Evolutionary conservation across 2,329 filamentous ascomycete species (phyloP), one percentile per base, ranked within the genome.

Genomic region (Verticillium dahliae): DNA sequence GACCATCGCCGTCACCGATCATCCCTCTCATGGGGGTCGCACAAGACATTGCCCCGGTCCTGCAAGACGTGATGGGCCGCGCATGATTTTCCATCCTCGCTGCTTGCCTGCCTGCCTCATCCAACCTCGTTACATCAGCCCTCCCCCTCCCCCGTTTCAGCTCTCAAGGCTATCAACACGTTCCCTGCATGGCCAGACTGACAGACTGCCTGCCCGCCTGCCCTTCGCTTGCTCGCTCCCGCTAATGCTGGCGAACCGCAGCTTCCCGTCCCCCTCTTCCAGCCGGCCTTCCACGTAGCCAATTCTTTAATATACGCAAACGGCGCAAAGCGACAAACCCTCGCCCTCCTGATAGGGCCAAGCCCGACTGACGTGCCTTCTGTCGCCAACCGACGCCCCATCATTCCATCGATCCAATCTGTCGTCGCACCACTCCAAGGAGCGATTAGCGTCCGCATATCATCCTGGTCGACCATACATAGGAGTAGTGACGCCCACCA

Each of bases 231-330:
- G 58, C 52, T 38, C 33, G 31, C 58, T 27, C 22, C 52, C 45
- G 45, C 58, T 55, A 60, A 60, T 18, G 58, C n/a, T 34, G 41
- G 52, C 60, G 58, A 55, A 60, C 60, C 56, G 63, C 63, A 66
- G 63, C 63, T 62, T 62, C 50, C 63, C 63, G 62, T 52, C 64
- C 54, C 58, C 56, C 60, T 41, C 34, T 58, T 31, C 56, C 41
- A 55, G 59, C 39, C 39, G 38, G 35, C 45, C 56, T 65, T 45
- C 60, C 57, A 56, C 65, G 61, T 65, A 60, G 58, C 50, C 63
- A 64, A 57, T 56, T 62, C 57, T 60, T 56, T 58, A 60, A 58
- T 63, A 63, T 59, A 60, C 57, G 60, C 62, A 65, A 63, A 58
- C 61, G 37, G 60, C 45, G 45, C 59, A 52, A 58, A 38, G 58